A percentile compares a stretch with the other conserved stretches of the same genome.
Conservation (phyloP, 2,329 filamentous ascomycete species). For the Aspergillus aculeatinus region DNA sequence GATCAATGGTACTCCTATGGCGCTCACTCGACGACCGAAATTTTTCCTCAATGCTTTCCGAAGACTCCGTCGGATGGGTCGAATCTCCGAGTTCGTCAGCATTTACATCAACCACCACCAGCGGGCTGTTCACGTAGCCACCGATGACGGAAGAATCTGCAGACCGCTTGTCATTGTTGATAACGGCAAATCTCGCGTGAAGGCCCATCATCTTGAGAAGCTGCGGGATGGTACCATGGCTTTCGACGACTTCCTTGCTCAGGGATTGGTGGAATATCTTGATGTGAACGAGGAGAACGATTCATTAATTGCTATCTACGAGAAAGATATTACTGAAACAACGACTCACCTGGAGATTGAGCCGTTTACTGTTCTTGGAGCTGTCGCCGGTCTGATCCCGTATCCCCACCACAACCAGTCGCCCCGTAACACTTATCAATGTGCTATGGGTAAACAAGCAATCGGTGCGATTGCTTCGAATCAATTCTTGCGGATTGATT, state of each 20-base stretch:
- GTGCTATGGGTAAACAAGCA: slow-evolving; percentile 99
- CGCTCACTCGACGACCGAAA: slow-evolving; percentile 81
- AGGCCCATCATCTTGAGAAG: slow-evolving; percentile 72
- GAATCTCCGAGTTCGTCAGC: slow-evolving; percentile 93
- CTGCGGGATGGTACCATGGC: slow-evolving; percentile 79
- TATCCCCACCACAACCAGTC: slow-evolving; percentile 99
- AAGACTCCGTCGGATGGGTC: slow-evolving; percentile 80
- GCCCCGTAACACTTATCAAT: slow-evolving; percentile 97
- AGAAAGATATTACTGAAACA: slow-evolving; percentile 74
- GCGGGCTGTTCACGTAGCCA: slow-evolving; percentile 88
- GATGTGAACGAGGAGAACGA: slow-evolving; percentile 99
- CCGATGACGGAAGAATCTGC: slow-evolving; percentile 95
- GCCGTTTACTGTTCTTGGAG: slow-evolving; percentile 93
- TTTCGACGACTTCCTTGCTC: slow-evolving; percentile 90
- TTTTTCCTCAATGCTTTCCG: slow-evolving; percentile 82
- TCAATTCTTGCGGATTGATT: slow-evolving; percentile 95
- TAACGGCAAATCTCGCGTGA: slow-evolving; percentile 78
- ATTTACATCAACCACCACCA: slow-evolving; percentile 95
- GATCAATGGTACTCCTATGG: slow-evolving; percentile 92
- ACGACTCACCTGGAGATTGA: slow-evolving; percentile 97
- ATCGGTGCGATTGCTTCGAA: slow-evolving; percentile 98
- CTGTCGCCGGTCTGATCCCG: slow-evolving; percentile 92
- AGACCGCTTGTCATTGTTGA: slow-evolving; percentile 94
- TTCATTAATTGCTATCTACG: slow-evolving; percentile 85
- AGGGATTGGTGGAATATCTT: slow-evolving; percentile 90